Evolutionary conservation across 78 protist species (phyloP).

Genomic region (Protostelium mycophagum): DNA sequence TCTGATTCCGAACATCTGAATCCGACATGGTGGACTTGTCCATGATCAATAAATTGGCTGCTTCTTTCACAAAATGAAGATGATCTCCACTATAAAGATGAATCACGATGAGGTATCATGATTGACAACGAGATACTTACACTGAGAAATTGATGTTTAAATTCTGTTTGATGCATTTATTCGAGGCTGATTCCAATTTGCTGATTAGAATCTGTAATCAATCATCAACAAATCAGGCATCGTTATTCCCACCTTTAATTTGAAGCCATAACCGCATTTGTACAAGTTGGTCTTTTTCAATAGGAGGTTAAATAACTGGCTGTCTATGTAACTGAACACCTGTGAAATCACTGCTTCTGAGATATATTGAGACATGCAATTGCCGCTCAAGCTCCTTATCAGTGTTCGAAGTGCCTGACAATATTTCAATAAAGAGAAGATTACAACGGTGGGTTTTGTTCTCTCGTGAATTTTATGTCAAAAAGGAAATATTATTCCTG

Average conservation of each 20-base stretch:
- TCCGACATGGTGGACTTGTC: conserved; percentile 50
- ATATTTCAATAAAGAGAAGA: too few relatives aligned
- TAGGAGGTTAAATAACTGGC: background rate
- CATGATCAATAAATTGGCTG: conserved; percentile 44
- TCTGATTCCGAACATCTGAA: conserved; percentile 44
- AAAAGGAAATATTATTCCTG: too few relatives aligned
- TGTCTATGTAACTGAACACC: background rate
- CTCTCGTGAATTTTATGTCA: too few relatives aligned
- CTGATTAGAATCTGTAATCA: background rate
- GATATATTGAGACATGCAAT: background rate
- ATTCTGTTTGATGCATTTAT: background rate
- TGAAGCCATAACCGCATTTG: background rate
- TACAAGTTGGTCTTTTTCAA: background rate
- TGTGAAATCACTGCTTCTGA: background rate
- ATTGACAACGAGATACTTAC: background rate
- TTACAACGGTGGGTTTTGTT: too few relatives aligned
- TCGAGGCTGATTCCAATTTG: background rate
- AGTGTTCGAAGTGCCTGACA: too few relatives aligned
- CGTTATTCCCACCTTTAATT: background rate
- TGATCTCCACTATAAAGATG: conserved; percentile 6
- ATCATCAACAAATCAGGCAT: background rate
- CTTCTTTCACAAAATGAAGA: conserved; percentile 39
- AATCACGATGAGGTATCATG: background rate
- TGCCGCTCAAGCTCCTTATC: background rate
- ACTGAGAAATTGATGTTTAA: background rate